These are phyloP conservation scores for Ilex asprella DNA, from an alignment of 257 asterid genomes.

Conservation along the genomic window DNA sequence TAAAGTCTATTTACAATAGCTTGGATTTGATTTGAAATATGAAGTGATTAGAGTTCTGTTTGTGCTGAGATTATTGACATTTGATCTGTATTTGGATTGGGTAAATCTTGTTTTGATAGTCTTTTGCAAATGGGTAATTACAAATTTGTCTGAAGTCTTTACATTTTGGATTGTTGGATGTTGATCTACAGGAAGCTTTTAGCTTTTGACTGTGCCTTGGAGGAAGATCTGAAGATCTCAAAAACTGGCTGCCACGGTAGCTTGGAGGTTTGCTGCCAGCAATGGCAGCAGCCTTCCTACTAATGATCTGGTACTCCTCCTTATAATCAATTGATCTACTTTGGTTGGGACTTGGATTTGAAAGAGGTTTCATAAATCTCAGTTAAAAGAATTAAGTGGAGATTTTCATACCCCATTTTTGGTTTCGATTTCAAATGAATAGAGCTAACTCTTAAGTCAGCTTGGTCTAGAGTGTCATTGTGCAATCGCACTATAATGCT, in stretches of 20 bases:
- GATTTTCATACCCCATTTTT: no score
- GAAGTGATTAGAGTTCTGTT: no score
- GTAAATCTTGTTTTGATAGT: no score
- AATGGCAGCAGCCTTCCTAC: slow-evolving; percentile 61
- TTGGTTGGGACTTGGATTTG: not conserved
- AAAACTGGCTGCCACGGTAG: slow-evolving; percentile 77
- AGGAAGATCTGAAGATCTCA: slow-evolving; percentile 28
- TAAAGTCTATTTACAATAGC: no score
- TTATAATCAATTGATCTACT: not conserved
- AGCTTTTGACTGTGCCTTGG: slow-evolving; percentile 30
- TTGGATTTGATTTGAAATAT: no score
- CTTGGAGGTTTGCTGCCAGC: slow-evolving; percentile 67
- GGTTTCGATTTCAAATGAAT: no score
- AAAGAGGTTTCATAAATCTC: not conserved
- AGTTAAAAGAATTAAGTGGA: not conserved
- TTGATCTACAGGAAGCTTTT: slow-evolving; percentile 30
- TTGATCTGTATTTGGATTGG: no score
- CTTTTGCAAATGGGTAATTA: no score
- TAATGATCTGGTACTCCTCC: slow-evolving; percentile 56
- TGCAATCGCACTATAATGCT: no score
- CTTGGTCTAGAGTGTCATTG: no score
- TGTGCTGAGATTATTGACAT: no score
- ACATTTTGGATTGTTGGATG: not conserved
- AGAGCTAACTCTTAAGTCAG: no score
- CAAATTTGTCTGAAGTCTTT: not conserved